Base-by-base conservation (phyloP, 345 rosid species). In the Gossypium stocksii region DNA sequence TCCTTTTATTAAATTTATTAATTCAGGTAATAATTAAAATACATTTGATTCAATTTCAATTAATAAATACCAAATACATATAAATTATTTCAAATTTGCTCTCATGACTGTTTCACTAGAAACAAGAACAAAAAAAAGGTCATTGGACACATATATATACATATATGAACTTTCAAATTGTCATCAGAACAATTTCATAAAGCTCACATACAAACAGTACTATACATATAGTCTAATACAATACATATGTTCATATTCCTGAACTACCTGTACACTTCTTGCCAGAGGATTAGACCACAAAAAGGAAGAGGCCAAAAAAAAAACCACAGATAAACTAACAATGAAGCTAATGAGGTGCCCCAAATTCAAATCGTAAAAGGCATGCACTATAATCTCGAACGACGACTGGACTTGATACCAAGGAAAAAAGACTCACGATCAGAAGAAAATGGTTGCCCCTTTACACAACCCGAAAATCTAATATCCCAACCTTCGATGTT, bases 401-500 rank as follows among this genome's bases (percentile, higher is more conserved):
- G 91, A 44, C 86, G 85, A 67, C 76, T 13, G 71, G 79, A 72
- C 85, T 84, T 92, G 77, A 83, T 75, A 56, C 84, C 86, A 49
- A 73, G 85, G 78, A 84, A 74, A 72, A 80, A 87, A 69, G 66
- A 86, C 76, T 87, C 85, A 9, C 79, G 80, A 27, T 89, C 85
- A 73, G 93, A 87, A 12, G 87, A 88, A 63, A 86, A 82, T 1
- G 90, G 93, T 74, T 87, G 93, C 46, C 93, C 90, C 12, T 92
- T 92, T 34, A 88, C 71, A 63, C 87, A 85, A 57, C 96, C 87
- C 1, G 85, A 81, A 53, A 95, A 89, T 80, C 94, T 93, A 53
- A 93, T 83, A 87, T 95, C 99, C 99, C 99, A 93, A 0, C 98
- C 99, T 83, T 95, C 99, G 10, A 95, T 86, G 25, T 91, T 93